Evolutionary conservation across 495 filamentous ascomycete species (phyloP), one percentile per base, ranked within the genome.

Genomic region (Hypoxylon subgilvum): DNA sequence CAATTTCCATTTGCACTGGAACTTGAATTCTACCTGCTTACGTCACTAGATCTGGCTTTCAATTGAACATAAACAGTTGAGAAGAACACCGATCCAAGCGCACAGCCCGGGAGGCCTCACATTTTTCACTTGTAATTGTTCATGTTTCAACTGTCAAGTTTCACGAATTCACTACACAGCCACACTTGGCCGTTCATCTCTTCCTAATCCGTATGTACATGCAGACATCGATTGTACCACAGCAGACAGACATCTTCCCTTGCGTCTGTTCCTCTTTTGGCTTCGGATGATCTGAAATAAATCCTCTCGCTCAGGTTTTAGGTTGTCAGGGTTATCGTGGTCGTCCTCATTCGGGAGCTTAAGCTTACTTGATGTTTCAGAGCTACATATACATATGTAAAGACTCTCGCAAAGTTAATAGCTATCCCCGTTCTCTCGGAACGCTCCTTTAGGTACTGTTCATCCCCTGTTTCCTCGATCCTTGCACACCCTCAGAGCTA

Each of bases 61-160:
- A n/a, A n/a, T n/a, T n/a, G n/a, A n/a, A n/a, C n/a, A n/a, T n/a
- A n/a, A n/a, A n/a, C n/a, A n/a, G n/a, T n/a, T n/a, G n/a, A n/a
- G n/a, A n/a, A n/a, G 23, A 27, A 27, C 8, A 27, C 4, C 4
- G 4, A 8, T 4, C 23, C 27, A 28, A 44, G 52, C 22, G 35
- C 14, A 14, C 21, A 16, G 38, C n/a, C n/a, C 10, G 19, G 63
- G 63, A 66, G 63, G 63, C 63, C 56, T 59, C 49, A 44, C 12
- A 39, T 38, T 25, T 23, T 23, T 59, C 49, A 44, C 12, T 32
- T 38, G 18, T 23, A 17, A 41, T 10, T 19, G 27, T 42, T 56
- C 42, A 39, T 21, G 19, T 38, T 18, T 1, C 8, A 36, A 27
- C 18, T 45, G n/a, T 21, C 45, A 31, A 35, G 55, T 52, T 59